Base-by-base conservation (phyloP, 169 alveolate genomes). In the Plasmodium yoelii region DNA sequence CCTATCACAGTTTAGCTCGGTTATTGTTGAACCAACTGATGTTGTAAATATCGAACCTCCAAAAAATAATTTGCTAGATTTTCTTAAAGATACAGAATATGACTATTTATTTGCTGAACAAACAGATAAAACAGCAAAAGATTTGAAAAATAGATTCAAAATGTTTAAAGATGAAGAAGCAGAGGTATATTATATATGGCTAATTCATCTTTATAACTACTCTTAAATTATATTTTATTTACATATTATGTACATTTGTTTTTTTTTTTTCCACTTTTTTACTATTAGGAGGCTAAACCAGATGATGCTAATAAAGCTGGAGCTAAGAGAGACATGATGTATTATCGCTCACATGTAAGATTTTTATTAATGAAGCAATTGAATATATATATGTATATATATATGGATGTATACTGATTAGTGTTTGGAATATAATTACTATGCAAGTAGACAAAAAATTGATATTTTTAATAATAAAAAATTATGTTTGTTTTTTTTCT, bases 91-190 rank as follows among this genome's bases (percentile, higher is more conserved):
- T 22, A 67, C 94, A 26, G 89, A 91, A 59, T 74, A 87, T 44
- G 89, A 80, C 47, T 80, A 80, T 28, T 68, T 80, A n/a, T 80
- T 80, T 44, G 67, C 89, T 13, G 89, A 80, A 24, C 89, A 80
- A 65, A 70, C 89, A 39, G 73, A 80, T 44, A 80, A 80, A 70
- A 80, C 89, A 19, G 86, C 96, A 2, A 92, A 94, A 69, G 96
- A 93, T 15, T 84, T 93, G 57, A 93, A 89, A 84, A 75, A 80
- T 57, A 92, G 93, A 87, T 93, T 93, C 69, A 93, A 92, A 77
- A 93, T 94, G 57, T 75, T 93, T 18, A 84, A 88, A 28, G 96
- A 93, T 24, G 96, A 93, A 47, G 91, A 87, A 44, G 87, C 71
- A 57, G 77, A 63, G 80, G 94, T 80, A 39, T 49, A 18, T 15